Base-by-base conservation (phyloP, 2,329 filamentous ascomycete species). In the Emergomyces orientalis region DNA sequence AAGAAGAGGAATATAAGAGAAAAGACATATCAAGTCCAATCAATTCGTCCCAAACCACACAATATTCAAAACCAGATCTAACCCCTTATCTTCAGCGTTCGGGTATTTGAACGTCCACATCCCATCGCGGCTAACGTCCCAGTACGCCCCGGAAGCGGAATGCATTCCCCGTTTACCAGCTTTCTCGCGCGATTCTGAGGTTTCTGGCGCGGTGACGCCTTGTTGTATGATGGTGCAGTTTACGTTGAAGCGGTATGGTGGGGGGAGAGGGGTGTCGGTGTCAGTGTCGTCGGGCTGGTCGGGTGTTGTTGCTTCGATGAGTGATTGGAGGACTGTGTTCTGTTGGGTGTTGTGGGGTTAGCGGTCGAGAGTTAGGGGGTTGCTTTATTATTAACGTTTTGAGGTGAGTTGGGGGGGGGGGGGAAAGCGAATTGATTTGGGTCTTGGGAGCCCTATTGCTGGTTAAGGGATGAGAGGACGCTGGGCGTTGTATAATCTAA, bases 171-270 rank as follows among this genome's bases (percentile, higher is more conserved):
- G 86, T 68, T 92, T 86, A 62, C 91, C 93, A 63, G 89, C 88
- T 60, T 81, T 82, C 61, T 82, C 82, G 67, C 83, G 79, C 37
- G 76, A 72, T 22, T 65, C 63, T 22, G 55, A 25, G 22, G 82
- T 77, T 65, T 81, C 61, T 25, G 85, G 87, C 62, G 88, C 84
- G 25, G 88, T 85, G 41, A 93, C 82, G 25, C 75, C 76, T 80
- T 97, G 93, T 81, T 99, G 93, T 69, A 97, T 95, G 73, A 97
- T 97, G 68, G 93, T 97, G 81, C 90, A 95, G 83, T 96, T 97
- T 79, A 96, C 91, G 69, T 91, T 90, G 79, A 93, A 97, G 78
- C 97, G 97, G 85, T 87, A 96, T 5, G 89, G 88, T 32, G 84
- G 73, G 17, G 77, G 69, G 5, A 72, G 69, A 49, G 71, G 68